phyloP scores from a whole-genome alignment of 2,329 filamentous ascomycete genomes.

The Neurospora sp. region DNA sequence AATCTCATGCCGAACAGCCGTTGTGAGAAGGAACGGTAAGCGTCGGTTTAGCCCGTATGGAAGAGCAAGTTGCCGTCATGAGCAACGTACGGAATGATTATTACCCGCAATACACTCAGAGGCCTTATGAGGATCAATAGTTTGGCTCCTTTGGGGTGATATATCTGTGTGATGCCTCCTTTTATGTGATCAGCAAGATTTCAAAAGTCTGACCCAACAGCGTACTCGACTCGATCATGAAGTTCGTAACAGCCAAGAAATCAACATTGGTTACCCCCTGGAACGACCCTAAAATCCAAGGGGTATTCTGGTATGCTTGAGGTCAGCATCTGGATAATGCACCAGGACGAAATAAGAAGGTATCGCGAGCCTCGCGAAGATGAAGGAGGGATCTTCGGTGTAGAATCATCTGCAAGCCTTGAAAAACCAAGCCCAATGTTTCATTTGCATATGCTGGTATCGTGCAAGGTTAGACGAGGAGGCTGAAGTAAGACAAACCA shows the following conservation, averaged over 20 bases:
- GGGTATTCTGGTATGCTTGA: background rate
- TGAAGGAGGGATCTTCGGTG: background rate
- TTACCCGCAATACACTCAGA: background rate
- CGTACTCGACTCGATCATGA: background rate
- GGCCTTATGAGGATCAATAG: background rate
- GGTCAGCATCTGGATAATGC: background rate
- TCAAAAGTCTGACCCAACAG: background rate
- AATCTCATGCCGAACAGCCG: background rate
- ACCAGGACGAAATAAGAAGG: background rate
- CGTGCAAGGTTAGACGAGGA: background rate
- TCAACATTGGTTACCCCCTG: background rate
- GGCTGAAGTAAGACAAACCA: background rate
- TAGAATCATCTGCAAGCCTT: background rate
- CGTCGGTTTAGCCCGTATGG: background rate
- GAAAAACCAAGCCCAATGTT: background rate
- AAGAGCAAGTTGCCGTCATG: background rate
- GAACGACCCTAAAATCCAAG: background rate
- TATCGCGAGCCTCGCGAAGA: background rate
- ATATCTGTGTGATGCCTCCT: background rate
- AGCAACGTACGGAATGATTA: background rate
- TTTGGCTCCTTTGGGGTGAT: background rate
- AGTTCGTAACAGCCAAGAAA: background rate
- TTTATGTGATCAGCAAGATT: background rate
- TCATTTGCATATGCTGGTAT: background rate
- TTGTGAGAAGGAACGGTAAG: background rate